Percentiles rank a stretch among this genome's conserved stretches.
Conservation (phyloP, 192 early-diverging fungal genomes). For the Coemansia sp. region DNA sequence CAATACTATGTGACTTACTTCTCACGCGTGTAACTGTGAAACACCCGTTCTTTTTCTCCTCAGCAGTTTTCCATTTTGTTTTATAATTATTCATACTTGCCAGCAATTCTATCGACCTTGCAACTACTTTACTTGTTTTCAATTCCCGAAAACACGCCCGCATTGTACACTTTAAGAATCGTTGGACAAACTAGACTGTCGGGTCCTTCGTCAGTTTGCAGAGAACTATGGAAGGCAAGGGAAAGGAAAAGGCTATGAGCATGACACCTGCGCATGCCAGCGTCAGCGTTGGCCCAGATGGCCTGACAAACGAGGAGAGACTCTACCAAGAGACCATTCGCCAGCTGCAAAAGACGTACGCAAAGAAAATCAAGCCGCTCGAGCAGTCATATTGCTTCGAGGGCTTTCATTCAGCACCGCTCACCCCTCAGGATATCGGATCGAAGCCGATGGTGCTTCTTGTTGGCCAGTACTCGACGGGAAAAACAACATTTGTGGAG, state of each 20-base stretch:
- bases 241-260: slow-evolving; percentile 29
- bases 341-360: slow-evolving; percentile 68
- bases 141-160: too few relatives aligned
- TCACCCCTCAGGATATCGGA: slow-evolving; percentile 78
- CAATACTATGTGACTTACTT: too few relatives aligned
- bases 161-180: not conserved
- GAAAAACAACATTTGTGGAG: slow-evolving; percentile 84
- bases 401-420: slow-evolving; percentile 76
- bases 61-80: too few relatives aligned
- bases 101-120: too few relatives aligned
- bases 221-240: not conserved
- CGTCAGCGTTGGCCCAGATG: slow-evolving; percentile 31
- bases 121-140: too few relatives aligned
- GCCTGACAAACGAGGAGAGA: slow-evolving; percentile 48
- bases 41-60: too few relatives aligned
- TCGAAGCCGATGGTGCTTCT: slow-evolving; percentile 87
- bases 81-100: too few relatives aligned
- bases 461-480: slow-evolving; percentile 86
- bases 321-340: slow-evolving; percentile 62
- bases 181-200: too few relatives aligned
- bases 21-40: too few relatives aligned
- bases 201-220: too few relatives aligned
- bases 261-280: slow-evolving; percentile 14
- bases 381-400: slow-evolving; percentile 77
- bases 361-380: slow-evolving; percentile 69